These are phyloP conservation scores for Staphylotrichum longicolle DNA, from an alignment of 495 filamentous ascomycete genomes.

Conservation along the genomic window DNA sequence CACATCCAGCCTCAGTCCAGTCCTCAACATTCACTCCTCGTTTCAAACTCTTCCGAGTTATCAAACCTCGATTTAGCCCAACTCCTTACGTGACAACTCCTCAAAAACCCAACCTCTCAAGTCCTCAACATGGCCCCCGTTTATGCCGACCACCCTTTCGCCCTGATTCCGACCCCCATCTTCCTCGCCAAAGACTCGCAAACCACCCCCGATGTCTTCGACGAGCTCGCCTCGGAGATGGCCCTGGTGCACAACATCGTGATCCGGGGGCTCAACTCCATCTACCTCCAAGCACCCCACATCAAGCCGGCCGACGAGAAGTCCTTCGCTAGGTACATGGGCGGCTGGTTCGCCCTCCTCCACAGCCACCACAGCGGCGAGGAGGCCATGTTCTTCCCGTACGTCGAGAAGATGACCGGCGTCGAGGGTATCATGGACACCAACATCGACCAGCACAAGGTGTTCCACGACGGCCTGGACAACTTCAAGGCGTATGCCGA, in stretches of 20 bases:
- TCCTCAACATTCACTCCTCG: too few relatives aligned
- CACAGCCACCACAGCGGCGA: constrained; percentile 46
- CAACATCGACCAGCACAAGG: constrained; percentile 48
- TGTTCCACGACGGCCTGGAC: constrained; percentile 41
- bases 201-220: constrained; percentile 28
- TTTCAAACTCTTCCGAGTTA: too few relatives aligned
- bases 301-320: constrained; percentile 33
- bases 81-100: too few relatives aligned
- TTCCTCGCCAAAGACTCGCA: constrained; percentile 7
- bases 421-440: constrained; percentile 44
- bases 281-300: constrained; percentile 49
- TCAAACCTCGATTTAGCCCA: too few relatives aligned
- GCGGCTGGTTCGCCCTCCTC: constrained; percentile 32
- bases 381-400: constrained; percentile 46
- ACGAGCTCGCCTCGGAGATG: constrained; percentile 42
- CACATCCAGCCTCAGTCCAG: too few relatives aligned
- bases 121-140: constrained; percentile 26
- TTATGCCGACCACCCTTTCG: constrained; percentile 38
- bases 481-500: constrained; percentile 37
- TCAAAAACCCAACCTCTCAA: too few relatives aligned
- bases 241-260: constrained; percentile 47
- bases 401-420: constrained; percentile 39
- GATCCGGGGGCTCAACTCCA: constrained; percentile 48
- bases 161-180: constrained; percentile 23
- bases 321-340: constrained; percentile 40